Conservation (phyloP, 495 filamentous ascomycete genomes). For the Rostrohypoxylon terebratum region DNA sequence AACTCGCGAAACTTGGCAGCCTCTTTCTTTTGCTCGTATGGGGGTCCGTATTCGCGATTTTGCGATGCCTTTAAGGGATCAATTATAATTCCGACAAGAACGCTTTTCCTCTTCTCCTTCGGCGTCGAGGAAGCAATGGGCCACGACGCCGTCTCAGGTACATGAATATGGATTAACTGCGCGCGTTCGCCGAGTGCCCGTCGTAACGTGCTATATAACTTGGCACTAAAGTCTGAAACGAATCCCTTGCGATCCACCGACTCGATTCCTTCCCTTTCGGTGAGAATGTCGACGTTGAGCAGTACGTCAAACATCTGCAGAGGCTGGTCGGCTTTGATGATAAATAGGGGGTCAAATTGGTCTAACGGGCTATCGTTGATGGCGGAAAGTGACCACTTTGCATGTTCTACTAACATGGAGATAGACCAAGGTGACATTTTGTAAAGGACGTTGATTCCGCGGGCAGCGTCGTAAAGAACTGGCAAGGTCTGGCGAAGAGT, state of each 20-base stretch:
- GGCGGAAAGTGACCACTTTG: constrained; percentile 73
- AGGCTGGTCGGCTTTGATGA: constrained; percentile 74
- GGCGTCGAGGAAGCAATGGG: constrained; percentile 47
- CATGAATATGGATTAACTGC: constrained; percentile 69
- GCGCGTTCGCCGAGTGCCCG: constrained; percentile 81
- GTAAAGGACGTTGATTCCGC: constrained; percentile 84
- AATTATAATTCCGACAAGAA: constrained; percentile 76
- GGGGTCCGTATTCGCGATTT: constrained; percentile 85
- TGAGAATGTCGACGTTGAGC: constrained; percentile 49
- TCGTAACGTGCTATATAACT: constrained; percentile 71
- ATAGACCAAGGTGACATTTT: constrained; percentile 95
- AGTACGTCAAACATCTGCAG: constrained; percentile 77
- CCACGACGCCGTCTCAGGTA: constrained; percentile 58
- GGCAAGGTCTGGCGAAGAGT: constrained; percentile 51
- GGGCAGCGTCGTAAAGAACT: constrained; percentile 74
- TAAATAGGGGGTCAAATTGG: constrained; percentile 85
- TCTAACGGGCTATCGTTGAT: constrained; percentile 79
- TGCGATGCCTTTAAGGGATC: constrained; percentile 76
- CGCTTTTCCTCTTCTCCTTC: constrained; percentile 34
- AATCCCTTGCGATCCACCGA: constrained; percentile 49
- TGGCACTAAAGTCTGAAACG: constrained; percentile 53
- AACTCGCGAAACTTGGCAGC: constrained; percentile 76
- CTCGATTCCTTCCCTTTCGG: constrained; percentile 41
- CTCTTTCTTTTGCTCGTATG: constrained; percentile 79
- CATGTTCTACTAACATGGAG: constrained; percentile 73